Percentiles rank a stretch among this genome's conserved stretches.
Conservation (phyloP, 805 yeast species). For the Saturnispora bothae region DNA sequence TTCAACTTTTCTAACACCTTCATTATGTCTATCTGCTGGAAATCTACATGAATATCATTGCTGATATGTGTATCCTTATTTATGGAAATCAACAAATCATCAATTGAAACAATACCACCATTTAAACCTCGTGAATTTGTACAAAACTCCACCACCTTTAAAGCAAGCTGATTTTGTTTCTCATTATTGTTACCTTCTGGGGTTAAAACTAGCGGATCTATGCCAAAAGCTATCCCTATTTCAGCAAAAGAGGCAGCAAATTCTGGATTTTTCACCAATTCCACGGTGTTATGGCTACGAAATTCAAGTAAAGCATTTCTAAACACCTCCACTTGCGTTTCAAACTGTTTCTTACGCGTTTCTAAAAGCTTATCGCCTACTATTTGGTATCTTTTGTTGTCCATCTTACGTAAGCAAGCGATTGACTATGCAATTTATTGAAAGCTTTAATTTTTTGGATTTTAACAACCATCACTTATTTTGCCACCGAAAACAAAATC, state of each 20-base stretch:
- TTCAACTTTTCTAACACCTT: conserved; percentile 43
- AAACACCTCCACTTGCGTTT: conserved; percentile 65
- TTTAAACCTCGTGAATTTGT: conserved; percentile 57
- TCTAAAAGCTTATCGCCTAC: conserved; percentile 42
- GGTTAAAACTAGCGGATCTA: conserved; percentile 58
- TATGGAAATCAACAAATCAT: conserved; percentile 35
- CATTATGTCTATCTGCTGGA: conserved; percentile 42
- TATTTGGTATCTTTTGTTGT: conserved; percentile 31
- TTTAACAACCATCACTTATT: no score
- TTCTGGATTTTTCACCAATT: conserved; percentile 51
- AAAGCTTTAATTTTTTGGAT: no score
- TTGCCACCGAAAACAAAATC: no score
- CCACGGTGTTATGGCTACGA: conserved; percentile 60
- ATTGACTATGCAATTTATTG: no score
- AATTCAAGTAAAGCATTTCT: conserved; percentile 69
- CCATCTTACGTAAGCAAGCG: not conserved
- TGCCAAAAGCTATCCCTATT: conserved; percentile 72
- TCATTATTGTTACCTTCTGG: conserved; percentile 33
- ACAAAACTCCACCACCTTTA: conserved; percentile 68
- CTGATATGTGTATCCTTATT: conserved; percentile 15
- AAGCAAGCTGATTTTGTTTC: conserved; percentile 56
- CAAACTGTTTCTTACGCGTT: conserved; percentile 48
- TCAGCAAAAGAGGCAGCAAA: conserved; percentile 63
- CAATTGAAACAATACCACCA: conserved; percentile 70
- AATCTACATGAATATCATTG: conserved; percentile 23